Base-by-base conservation (phyloP, 345 rosid species). In the Euphorbia peplus region DNA sequence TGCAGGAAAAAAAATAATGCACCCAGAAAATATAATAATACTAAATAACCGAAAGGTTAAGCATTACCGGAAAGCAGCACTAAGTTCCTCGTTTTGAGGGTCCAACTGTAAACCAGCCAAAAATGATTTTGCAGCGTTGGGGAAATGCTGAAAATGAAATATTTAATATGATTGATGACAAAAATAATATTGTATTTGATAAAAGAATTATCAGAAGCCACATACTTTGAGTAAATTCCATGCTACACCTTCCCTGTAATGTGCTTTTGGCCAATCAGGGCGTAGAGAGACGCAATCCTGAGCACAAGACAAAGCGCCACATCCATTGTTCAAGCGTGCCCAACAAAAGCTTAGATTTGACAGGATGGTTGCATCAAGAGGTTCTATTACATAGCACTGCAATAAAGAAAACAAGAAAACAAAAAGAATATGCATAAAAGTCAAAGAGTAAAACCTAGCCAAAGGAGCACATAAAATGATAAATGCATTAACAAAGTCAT, bases 271-370 rank as follows among this genome's bases (percentile, higher is more conserved):
- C 75, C 58, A 59, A 41, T 22, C 10, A 54, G 71, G 79, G 0
- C 13, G 39, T 2, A 60, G 71, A 35, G n/a, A 1, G 21, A 46
- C 3, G 50, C 65, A 74, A 21, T 7, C 24, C 37, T 7, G 14
- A 39, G 72, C 76, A 67, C 67, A 55, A 37, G 1, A 4, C 52
- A 73, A 44, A 51, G 76, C 72, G 1, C 16, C n/a, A 21, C 44
- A 10, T 9, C 67, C 67, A 11, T 66, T 62, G 29, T 67, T 67
- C 47, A 51, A 60, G 53, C 47, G 47, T 0, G 68, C 72, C 47
- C 67, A 67, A 24, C 67, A 73, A 12, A 73, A 61, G 35, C 76
- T 73, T 51, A 46, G 51, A 25, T 73, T 73, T 44, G 76, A 73
- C 11, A 22, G 50, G 15, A 60, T 3, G 19, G 62, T 16, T 24